Percentiles rank a stretch among this genome's conserved stretches.
Conservation (phyloP, 768 basidiomycete species). For the Mycena latifolia region DNA sequence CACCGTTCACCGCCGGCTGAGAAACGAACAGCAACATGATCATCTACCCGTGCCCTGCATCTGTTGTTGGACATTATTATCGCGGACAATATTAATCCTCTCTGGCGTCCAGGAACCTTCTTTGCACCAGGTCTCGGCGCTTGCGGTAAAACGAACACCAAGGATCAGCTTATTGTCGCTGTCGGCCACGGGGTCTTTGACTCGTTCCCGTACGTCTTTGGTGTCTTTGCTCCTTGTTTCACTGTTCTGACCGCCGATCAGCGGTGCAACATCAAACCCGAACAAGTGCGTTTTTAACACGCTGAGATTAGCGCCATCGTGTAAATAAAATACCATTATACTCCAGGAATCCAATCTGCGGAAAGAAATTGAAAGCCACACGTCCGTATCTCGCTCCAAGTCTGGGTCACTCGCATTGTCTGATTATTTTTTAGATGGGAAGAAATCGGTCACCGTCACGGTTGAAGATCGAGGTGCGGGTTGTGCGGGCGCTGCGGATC, state of each 20-base stretch:
- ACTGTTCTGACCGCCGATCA: neutral
- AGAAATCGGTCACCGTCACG: slow-evolving; percentile 15
- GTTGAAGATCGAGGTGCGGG: slow-evolving; percentile 29
- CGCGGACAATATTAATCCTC: no score
- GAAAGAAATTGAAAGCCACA: slow-evolving; percentile 41
- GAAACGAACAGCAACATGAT: no score
- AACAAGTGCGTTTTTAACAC: slow-evolving; percentile 17
- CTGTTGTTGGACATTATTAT: no score
- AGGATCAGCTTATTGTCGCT: slow-evolving; percentile 40
- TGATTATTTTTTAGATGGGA: neutral
- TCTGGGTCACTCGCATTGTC: neutral
- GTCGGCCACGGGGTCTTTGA: slow-evolving; percentile 41
- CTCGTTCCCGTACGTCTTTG: slow-evolving; percentile 7
- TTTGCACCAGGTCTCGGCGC: slow-evolving; percentile 40
- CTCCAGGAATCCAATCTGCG: slow-evolving; percentile 62
- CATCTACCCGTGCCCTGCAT: no score
- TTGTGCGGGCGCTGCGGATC: slow-evolving; percentile 19
- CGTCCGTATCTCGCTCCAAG: slow-evolving; percentile 1
- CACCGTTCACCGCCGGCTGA: no score
- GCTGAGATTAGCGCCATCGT: no score
- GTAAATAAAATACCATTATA: neutral
- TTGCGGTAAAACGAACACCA: slow-evolving; percentile 38
- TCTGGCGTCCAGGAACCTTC: slow-evolving; percentile 30
- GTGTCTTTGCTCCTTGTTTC: no score
- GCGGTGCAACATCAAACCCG: slow-evolving; percentile 25